phyloP scores from a whole-genome alignment of 176 grass and related monocot species.

The Avena atlantica region DNA sequence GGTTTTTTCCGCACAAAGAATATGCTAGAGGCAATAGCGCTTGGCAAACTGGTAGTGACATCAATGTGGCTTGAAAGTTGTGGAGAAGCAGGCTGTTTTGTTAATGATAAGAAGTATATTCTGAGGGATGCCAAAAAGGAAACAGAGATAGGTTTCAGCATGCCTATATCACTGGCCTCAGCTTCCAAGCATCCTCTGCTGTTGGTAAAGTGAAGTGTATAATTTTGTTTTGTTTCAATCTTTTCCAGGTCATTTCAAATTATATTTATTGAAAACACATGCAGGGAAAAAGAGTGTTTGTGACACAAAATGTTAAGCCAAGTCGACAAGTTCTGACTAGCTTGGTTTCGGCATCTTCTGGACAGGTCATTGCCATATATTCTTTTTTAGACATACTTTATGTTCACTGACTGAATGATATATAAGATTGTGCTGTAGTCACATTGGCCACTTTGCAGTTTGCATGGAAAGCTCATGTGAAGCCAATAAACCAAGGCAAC shows the following conservation, averaged over 20 bases:
- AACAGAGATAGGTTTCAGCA: conserved; percentile 81
- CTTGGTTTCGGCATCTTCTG: conserved; percentile 72
- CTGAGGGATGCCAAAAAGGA: conserved; percentile 85
- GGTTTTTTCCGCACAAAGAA: conserved; percentile 89
- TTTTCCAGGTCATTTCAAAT: background rate
- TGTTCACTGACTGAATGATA: conserved; percentile 11
- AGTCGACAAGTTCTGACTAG: conserved; percentile 67
- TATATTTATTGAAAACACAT: conserved; percentile 39
- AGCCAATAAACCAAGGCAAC: conserved; percentile 19
- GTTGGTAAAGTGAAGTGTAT: conserved; percentile 57
- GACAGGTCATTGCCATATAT: conserved; percentile 57
- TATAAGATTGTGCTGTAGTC: background rate
- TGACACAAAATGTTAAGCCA: conserved; percentile 81
- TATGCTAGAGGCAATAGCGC: conserved; percentile 88
- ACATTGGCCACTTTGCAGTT: background rate
- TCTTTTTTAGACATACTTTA: conserved; percentile 16
- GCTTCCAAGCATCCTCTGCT: conserved; percentile 71
- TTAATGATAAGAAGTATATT: conserved; percentile 86
- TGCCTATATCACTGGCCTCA: conserved; percentile 71
- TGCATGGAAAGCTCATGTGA: conserved; percentile 8
- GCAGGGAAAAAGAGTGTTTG: conserved; percentile 75
- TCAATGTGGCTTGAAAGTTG: conserved; percentile 89
- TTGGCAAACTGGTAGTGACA: conserved; percentile 79
- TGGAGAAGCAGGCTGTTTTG: conserved; percentile 64
- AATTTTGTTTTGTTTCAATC: conserved; percentile 17